Percentiles rank a stretch among this genome's conserved stretches.
Evolutionary conservation across 2,329 filamentous ascomycete genomes (phyloP).

Genomic region (Tetracladium maxilliforme): DNA sequence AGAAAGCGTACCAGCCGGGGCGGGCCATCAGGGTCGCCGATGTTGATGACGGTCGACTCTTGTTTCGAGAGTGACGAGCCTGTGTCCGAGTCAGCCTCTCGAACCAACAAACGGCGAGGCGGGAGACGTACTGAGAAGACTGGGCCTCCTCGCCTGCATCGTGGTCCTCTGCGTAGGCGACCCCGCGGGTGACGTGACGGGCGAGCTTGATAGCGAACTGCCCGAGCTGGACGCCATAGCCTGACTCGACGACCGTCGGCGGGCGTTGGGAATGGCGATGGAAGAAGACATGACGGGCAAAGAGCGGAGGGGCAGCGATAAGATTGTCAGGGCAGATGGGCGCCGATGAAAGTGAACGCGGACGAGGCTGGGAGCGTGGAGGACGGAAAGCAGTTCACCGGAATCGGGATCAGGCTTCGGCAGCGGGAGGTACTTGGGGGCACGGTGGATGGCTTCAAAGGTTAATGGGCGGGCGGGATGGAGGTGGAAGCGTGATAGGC

Average conservation of each 20-base stretch:
- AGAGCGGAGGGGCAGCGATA: conserved; percentile 2
- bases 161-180: conserved; percentile 24
- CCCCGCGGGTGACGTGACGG: conserved; percentile 28
- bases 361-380: too few species aligned
- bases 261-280: conserved; percentile 48
- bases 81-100: too few species aligned
- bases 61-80: conserved; percentile 58
- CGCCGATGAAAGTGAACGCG: too few species aligned
- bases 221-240: conserved; percentile 20
- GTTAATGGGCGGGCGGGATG: too few species aligned
- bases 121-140: conserved; percentile 39
- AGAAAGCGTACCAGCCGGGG: conserved; percentile 48
- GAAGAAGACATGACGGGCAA: conserved; percentile 44
- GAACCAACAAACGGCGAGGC: too few species aligned
- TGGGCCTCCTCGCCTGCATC: conserved; percentile 40
- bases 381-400: too few species aligned
- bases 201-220: conserved; percentile 42
- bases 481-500: too few species aligned
- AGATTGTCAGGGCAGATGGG: too few species aligned
- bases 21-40: conserved; percentile 59
- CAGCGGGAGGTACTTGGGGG: too few species aligned
- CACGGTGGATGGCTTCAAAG: too few species aligned
- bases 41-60: conserved; percentile 69
- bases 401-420: too few species aligned
- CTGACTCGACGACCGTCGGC: too few species aligned